Evolutionary conservation across 2,329 filamentous ascomycete species (phyloP), one percentile per base, ranked within the genome.

Genomic region (Aspergillus spinulosporus): DNA sequence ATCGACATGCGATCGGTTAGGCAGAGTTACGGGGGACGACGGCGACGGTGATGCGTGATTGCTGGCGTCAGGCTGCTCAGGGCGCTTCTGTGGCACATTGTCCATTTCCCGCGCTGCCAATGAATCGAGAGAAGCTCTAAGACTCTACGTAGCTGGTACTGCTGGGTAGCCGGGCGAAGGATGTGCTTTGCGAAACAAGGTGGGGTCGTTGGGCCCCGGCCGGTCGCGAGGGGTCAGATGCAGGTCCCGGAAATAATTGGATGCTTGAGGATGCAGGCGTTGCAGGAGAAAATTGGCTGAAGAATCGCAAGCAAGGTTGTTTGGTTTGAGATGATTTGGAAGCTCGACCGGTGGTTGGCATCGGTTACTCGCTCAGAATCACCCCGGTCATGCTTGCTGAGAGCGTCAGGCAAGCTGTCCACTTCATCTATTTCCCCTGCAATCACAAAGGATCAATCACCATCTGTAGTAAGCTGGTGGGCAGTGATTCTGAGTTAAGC

Each of bases 51-150:
- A 52, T 29, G 43, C 36, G 11, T 39, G 36, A 39, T 39, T 39
- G 36, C n/a, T 14, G 37, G 45, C 48, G 48, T 49, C 50, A 49
- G 45, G 26, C 52, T 61, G 28, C 49, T 61, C 57, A 31, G 51
- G 59, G 59, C 59, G 61, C 61, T 61, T 62, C 29, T 15, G 36
- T 48, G 52, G 40, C 43, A 54, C 49, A 48, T 60, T 54, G 53
- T 55, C 55, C 61, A 63, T 63, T 53, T 46, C 47, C 28, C 21
- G 48, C 44, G 49, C 53, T 58, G 49, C 57, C 59, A 61, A 62
- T 62, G 49, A 57, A 53, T 15, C 11, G 11, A 43, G 34, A 34
- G 21, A 7, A n/a, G 26, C 26, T 28, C 26, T 26, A 4, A 15
- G 36, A 32, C n/a, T 48, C 31, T 14, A n/a, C 21, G 11, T 5